phyloP scores from a whole-genome alignment of 2,329 filamentous ascomycete species.

The Huntiella bhutanensis region DNA sequence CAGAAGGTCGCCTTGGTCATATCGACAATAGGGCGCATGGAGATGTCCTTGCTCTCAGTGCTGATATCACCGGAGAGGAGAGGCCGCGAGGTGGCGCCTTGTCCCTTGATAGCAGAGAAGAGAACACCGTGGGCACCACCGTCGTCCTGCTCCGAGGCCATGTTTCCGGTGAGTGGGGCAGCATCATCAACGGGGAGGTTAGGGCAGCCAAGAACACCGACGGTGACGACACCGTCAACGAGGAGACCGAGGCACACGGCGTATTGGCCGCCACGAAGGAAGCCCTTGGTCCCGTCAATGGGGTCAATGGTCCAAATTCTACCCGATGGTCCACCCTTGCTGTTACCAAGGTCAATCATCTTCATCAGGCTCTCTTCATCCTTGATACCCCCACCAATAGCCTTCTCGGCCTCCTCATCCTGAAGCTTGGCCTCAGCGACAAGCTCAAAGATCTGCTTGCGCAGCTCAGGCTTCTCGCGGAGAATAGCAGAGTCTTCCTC shows the following conservation, averaged over 20 bases:
- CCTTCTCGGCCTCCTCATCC: constrained; percentile 36
- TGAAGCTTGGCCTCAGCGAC: constrained; percentile 48
- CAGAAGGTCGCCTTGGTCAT: constrained; percentile 78
- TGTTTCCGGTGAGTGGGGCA: constrained; percentile 40
- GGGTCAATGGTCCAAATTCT: constrained; percentile 94
- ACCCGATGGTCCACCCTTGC: constrained; percentile 50
- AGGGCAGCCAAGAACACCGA: constrained; percentile 86
- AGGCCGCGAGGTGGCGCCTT: constrained; percentile 65
- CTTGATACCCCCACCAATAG: constrained; percentile 49
- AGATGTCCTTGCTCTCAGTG: constrained; percentile 40
- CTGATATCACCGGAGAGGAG: constrained; percentile 38
- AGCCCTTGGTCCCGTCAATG: constrained; percentile 95
- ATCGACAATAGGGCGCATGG: constrained; percentile 44
- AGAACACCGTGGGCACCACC: constrained; percentile 61
- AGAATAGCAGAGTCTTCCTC: constrained; percentile 83
- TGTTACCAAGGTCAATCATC: constrained; percentile 48
- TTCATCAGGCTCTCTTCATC: constrained; percentile 48
- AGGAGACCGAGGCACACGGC: constrained; percentile 85
- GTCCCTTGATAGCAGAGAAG: constrained; percentile 63
- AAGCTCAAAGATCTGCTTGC: constrained; percentile 58
- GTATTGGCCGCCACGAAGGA: constrained; percentile 89
- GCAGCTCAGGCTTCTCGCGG: constrained; percentile 48
- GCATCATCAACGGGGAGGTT: constrained; percentile 77
- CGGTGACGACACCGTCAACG: constrained; percentile 82
- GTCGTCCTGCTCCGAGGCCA: constrained; percentile 48